Percentiles rank a stretch among this genome's conserved stretches.
Conservation (phyloP, 805 yeast species). For the Saccharomycopsis oosterbeekiorum region DNA sequence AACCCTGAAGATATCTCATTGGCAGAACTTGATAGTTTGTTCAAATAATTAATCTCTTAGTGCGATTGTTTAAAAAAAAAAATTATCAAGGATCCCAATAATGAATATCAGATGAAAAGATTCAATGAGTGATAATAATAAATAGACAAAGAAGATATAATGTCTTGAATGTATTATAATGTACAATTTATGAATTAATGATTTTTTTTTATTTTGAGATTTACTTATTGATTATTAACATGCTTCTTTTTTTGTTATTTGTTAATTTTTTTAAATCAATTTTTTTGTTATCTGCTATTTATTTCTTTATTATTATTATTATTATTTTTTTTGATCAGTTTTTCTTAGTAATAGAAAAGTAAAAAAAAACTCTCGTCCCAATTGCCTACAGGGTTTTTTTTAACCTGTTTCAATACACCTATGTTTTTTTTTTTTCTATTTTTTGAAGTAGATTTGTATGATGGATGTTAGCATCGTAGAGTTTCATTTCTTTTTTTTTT, state of each 20-base stretch:
- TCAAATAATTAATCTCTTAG: slow-evolving; percentile 19
- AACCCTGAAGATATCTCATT: slow-evolving; percentile 71
- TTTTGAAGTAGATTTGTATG: background rate
- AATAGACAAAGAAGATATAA: background rate
- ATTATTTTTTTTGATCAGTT: background rate
- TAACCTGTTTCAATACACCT: background rate
- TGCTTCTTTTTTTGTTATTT: background rate
- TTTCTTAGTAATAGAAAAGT: background rate
- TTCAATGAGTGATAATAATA: background rate
- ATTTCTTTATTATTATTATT: background rate
- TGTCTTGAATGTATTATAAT: background rate
- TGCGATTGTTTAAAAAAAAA: slow-evolving; percentile 12
- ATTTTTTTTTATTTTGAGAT: slow-evolving; percentile 1
- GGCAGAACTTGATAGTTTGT: slow-evolving; percentile 53
- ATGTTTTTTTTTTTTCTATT: background rate
- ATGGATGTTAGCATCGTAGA: background rate
- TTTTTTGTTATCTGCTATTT: slow-evolving; percentile 1
- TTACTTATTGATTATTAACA: background rate
- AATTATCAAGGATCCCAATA: background rate
- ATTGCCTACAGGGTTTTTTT: background rate
- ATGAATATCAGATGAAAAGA: background rate
- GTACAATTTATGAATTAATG: background rate
- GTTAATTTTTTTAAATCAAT: background rate
- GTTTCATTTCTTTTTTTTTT: too few relatives aligned
- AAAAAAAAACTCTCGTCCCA: background rate